Conservation (phyloP, 192 early-diverging fungal genomes). For the Physocladia obscura region DNA sequence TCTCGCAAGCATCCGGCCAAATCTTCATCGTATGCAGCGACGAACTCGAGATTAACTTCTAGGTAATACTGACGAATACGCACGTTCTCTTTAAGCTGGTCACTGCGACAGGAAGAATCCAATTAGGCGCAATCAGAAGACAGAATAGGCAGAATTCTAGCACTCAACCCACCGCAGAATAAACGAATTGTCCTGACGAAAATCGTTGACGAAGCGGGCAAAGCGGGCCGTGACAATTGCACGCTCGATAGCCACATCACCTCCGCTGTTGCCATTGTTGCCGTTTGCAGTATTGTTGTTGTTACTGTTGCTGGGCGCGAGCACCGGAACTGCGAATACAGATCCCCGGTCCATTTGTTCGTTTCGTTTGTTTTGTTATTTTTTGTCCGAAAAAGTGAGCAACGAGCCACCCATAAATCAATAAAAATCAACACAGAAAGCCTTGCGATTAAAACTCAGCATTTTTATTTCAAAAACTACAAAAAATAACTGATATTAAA, state of each 20-base stretch:
- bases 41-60: conserved; percentile 84
- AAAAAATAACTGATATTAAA: no score
- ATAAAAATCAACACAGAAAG: no score
- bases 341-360: conserved; percentile 8
- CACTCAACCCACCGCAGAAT: neutral
- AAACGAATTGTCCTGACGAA: conserved; percentile 7
- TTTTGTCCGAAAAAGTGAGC: neutral
- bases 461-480: no score
- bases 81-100: conserved; percentile 86
- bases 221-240: conserved; percentile 11
- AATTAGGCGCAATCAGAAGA: neutral
- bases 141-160: neutral
- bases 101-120: conserved; percentile 50
- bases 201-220: conserved; percentile 10
- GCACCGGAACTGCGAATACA: conserved; percentile 20
- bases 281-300: neutral
- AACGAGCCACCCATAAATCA: neutral
- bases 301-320: conserved; percentile 1
- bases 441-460: no score
- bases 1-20: conserved; percentile 78
- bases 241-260: neutral
- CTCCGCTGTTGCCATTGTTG: neutral
- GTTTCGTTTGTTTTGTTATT: neutral
- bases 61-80: conserved; percentile 74
- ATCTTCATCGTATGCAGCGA: conserved; percentile 80